Conservation (phyloP, 140 eudicot genomes). For the Ambrosia hybrid region DNA sequence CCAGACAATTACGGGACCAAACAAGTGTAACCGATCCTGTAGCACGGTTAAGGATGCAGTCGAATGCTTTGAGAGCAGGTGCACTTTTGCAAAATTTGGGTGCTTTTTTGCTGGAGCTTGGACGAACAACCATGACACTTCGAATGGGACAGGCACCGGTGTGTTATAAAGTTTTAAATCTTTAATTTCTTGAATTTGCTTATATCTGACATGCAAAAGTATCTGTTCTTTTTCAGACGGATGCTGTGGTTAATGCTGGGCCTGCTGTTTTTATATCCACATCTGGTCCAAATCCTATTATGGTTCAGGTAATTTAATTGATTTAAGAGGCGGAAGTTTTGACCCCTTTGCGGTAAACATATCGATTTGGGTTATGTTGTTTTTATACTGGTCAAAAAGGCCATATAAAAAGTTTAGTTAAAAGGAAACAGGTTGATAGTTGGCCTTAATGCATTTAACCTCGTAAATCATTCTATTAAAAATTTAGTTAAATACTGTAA, state of each 20-base stretch:
- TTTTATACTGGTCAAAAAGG: neutral
- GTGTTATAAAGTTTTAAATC: conserved; percentile 25
- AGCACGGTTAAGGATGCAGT: conserved; percentile 60
- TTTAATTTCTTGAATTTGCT: neutral
- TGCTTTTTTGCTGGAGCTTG: conserved; percentile 87
- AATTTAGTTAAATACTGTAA: neutral
- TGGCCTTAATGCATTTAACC: neutral
- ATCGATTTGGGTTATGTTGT: neutral
- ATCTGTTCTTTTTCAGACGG: conserved; percentile 41
- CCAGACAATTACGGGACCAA: conserved; percentile 56
- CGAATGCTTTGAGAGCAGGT: conserved; percentile 77
- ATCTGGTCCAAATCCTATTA: conserved; percentile 85
- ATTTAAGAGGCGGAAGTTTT: neutral
- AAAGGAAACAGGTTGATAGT: conserved; percentile 7
- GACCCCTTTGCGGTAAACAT: neutral
- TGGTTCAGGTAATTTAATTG: conserved; percentile 69
- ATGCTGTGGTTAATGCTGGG: conserved; percentile 81
- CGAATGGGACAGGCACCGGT: conserved; percentile 73
- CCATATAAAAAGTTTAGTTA: neutral
- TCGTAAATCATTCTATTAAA: neutral
- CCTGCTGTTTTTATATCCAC: conserved; percentile 81
- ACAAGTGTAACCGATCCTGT: conserved; percentile 50
- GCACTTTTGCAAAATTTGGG: conserved; percentile 70
- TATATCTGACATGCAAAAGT: neutral
- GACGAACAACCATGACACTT: conserved; percentile 80